A percentile compares a stretch with the other conserved stretches of the same genome.
Conservation (phyloP, 148 eudicot species). For the Camellia japonica region DNA sequence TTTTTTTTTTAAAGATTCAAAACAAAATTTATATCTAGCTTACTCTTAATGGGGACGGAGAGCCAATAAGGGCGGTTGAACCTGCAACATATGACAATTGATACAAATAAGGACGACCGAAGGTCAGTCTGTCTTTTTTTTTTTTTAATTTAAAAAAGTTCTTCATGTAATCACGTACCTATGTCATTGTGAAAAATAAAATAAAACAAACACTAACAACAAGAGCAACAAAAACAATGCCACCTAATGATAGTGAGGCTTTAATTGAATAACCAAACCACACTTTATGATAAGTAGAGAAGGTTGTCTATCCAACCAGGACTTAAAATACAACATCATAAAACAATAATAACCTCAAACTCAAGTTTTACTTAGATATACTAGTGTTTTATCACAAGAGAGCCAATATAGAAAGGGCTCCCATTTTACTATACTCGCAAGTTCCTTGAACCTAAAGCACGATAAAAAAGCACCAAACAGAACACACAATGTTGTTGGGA, state of each 20-base stretch:
- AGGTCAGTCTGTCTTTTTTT: no score
- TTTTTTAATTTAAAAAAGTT: no score
- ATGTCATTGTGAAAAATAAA: no score
- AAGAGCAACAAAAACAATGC: no score
- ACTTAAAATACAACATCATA: neutral
- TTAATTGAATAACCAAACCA: neutral
- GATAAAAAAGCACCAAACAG: neutral
- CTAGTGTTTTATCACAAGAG: neutral
- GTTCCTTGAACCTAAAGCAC: neutral
- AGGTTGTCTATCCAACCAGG: neutral
- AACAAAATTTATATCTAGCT: no score
- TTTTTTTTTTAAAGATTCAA: no score
- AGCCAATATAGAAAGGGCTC: neutral
- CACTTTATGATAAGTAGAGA: neutral
- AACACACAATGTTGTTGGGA: neutral
- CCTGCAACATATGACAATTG: no score
- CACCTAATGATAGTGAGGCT: neutral
- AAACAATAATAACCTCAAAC: neutral
- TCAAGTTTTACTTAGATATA: neutral
- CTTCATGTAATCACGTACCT: no score
- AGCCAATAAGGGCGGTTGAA: no score
- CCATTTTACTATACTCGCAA: constrained; percentile 10
- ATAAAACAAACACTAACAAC: no score
- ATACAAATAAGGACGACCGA: no score
- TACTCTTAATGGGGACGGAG: no score